These are phyloP conservation scores for Oryza officinalis DNA, from an alignment of 176 grass and related monocot species.

Conservation along the genomic window DNA sequence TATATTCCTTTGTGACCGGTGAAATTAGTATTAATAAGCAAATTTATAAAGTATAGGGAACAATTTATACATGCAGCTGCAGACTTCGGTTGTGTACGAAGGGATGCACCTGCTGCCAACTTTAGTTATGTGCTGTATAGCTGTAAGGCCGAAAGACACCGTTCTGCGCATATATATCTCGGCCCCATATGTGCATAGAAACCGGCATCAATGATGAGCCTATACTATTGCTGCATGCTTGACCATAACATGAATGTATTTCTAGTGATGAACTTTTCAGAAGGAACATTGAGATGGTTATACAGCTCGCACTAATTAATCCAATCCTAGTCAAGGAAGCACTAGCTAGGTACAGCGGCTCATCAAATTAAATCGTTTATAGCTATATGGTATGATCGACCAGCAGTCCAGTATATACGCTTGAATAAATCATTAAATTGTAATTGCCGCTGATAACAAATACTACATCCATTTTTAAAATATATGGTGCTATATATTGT, in stretches of 20 bases:
- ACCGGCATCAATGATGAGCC: background rate
- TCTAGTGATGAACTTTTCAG: background rate
- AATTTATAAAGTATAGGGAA: background rate
- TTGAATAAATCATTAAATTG: no score
- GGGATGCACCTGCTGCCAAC: background rate
- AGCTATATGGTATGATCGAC: no score
- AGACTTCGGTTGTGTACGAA: background rate
- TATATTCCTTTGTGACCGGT: no score
- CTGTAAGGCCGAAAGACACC: background rate
- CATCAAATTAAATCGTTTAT: no score
- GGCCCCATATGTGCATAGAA: background rate
- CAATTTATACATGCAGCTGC: background rate
- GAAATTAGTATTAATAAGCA: no score
- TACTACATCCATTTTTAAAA: no score
- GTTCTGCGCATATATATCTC: slow-evolving; percentile 2
- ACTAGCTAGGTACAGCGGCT: background rate
- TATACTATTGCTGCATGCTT: background rate
- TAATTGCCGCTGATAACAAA: no score
- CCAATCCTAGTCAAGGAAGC: background rate
- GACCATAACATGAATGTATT: background rate
- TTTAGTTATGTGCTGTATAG: slow-evolving; percentile 20
- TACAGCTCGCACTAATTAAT: background rate
- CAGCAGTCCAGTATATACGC: background rate
- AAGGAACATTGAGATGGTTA: background rate
- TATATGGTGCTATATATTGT: no score